Evolutionary conservation across 768 basidiomycete genomes (phyloP), one percentile per base, ranked within the genome.

Genomic region (Leccinum sublutescens): DNA sequence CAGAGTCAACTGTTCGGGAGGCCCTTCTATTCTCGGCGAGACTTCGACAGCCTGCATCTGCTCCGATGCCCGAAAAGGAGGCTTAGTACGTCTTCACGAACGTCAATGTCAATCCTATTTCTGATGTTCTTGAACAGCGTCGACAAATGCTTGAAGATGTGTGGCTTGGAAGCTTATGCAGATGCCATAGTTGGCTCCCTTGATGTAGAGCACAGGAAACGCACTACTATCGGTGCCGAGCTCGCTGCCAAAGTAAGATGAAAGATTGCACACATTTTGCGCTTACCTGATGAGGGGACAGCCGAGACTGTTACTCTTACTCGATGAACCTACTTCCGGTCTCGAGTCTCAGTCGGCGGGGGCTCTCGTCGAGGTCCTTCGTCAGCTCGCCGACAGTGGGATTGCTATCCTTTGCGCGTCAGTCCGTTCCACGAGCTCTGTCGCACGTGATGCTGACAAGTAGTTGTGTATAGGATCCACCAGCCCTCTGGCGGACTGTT

Each of bases 1-100:
- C 85, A 23, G 84, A 86, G 8, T 74, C 84, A 2, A 94, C 91
- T 7, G 91, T 95, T 14, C 82, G 89, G 25, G 91, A 95, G 67
- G 91, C 92, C 1, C 76, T 95, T 9, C 74, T 84, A 43, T 88
- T 92, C 74, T 93, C 91, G 2, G 93, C 92, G 3, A 83, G 81
- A 54, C 77, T 94, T 34, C 86, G 92, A 33, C 93, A 93, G 68
- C 90, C 90, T 0, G 69, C 78, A 1, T 77, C 79, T 1, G 85
- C 91, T 2, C 76, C 89, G 1, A 64, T 79, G 21, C 75, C 76
- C 1, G 91, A 94, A 74, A 94, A 93, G 71, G 83, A 89, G 68
- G 86, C 82, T 9, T 93, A 93, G 88, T 89, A 70, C 62, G 86
- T 80, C 27, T 50, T 38, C 1, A 1, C 27, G 19, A 5, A 14